Percentiles rank a stretch among this genome's conserved stretches.
These are phyloP conservation scores for Lagerstroemia speciosa DNA, from an alignment of 345 rosid species.

Conservation along the genomic window DNA sequence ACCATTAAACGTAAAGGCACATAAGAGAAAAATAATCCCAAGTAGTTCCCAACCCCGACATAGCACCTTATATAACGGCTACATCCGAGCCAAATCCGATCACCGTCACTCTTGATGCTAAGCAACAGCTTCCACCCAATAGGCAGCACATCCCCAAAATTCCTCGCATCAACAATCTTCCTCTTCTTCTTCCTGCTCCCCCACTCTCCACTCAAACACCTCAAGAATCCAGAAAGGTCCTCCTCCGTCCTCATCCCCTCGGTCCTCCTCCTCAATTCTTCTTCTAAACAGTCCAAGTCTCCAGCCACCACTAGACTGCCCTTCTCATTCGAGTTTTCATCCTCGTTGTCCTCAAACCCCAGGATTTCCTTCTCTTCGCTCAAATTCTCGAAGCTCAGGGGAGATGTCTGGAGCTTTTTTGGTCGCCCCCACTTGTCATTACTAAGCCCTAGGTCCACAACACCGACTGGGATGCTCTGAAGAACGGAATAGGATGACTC, in stretches of 20 bases:
- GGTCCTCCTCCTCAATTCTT: slow-evolving; percentile 50
- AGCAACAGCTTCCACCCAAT: slow-evolving; percentile 66
- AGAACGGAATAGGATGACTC: slow-evolving; percentile 1
- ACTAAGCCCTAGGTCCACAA: slow-evolving; percentile 11
- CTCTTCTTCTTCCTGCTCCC: slow-evolving; percentile 51
- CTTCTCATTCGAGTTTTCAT: slow-evolving; percentile 7
- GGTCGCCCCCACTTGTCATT: slow-evolving; percentile 67
- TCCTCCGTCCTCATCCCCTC: slow-evolving; percentile 33
- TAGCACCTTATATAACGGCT: slow-evolving; percentile 57
- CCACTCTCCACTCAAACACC: slow-evolving; percentile 57
- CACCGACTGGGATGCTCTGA: slow-evolving; percentile 4
- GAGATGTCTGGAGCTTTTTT: slow-evolving; percentile 25
- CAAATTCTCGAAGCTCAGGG: slow-evolving; percentile 10
- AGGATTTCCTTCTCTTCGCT: slow-evolving; percentile 14
- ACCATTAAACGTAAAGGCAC: background rate
- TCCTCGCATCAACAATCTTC: slow-evolving; percentile 46
- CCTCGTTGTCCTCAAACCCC: slow-evolving; percentile 9
- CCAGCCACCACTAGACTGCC: slow-evolving; percentile 13
- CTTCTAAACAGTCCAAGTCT: slow-evolving; percentile 26
- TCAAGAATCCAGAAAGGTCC: slow-evolving; percentile 44
- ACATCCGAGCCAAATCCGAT: slow-evolving; percentile 41
- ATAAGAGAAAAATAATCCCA: background rate
- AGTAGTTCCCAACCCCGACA: slow-evolving; percentile 8
- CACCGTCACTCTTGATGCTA: slow-evolving; percentile 39
- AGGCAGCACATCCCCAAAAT: slow-evolving; percentile 45